Conservation (phyloP, 73 alveolate species). For the Symbiodinium natans region DNA sequence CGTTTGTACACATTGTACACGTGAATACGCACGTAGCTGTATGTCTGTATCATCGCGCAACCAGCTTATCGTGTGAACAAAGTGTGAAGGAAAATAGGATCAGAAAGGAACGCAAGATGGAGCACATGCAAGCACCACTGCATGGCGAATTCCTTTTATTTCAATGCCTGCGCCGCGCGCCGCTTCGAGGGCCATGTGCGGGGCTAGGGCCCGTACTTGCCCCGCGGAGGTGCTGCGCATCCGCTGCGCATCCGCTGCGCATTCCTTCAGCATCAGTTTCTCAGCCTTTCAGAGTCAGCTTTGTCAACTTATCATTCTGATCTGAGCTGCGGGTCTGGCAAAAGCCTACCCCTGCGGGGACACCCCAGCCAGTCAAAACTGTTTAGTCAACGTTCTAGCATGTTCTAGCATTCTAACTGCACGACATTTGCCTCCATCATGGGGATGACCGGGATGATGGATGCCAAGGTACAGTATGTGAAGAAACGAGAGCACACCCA, state of each 20-base stretch:
- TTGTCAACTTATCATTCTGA: no score
- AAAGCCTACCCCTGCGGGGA: conserved; percentile 19
- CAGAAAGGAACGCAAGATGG: no score
- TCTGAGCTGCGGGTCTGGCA: not conserved
- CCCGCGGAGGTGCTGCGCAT: not conserved
- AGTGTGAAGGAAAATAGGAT: no score
- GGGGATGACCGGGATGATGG: not conserved
- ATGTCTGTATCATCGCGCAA: not conserved
- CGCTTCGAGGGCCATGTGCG: not conserved
- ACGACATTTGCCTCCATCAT: not conserved
- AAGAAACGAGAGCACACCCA: no score
- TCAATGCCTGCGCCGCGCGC: not conserved
- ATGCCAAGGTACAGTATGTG: not conserved
- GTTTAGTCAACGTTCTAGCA: not conserved
- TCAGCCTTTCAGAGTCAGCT: not conserved
- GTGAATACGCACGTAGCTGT: not conserved
- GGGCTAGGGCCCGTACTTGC: conserved; percentile 13
- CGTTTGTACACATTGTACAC: not conserved
- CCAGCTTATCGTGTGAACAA: no score
- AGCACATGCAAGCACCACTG: no score
- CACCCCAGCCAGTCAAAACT: not conserved
- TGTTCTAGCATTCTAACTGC: no score
- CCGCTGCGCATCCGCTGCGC: no score
- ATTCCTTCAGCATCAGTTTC: no score
- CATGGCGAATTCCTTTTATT: not conserved